Evolutionary conservation across 2,329 filamentous ascomycete species (phyloP).

Genomic region (Saccharata proteae): DNA sequence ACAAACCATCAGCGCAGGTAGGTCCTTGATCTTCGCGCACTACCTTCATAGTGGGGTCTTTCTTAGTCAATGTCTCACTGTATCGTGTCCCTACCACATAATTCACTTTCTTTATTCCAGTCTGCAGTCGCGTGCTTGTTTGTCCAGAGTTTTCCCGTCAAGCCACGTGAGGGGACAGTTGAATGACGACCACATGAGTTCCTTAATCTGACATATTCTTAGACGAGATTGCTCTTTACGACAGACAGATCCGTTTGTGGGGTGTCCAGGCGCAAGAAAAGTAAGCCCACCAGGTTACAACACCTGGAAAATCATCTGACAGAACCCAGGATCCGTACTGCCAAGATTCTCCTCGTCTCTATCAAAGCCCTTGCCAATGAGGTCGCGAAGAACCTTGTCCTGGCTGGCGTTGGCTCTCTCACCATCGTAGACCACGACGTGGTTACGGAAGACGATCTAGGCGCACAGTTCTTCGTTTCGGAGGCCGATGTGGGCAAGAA

Average conservation of each 20-base stretch:
- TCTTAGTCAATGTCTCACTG: neutral
- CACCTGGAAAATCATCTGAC: conserved; percentile 7
- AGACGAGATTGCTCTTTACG: conserved; percentile 96
- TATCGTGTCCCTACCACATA: too few species aligned
- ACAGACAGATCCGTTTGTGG: conserved; percentile 95
- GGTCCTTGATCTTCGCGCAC: neutral
- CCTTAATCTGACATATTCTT: neutral
- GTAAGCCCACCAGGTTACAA: conserved; percentile 22
- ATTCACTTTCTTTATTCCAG: neutral
- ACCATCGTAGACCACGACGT: conserved; percentile 71
- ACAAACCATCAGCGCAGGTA: conserved; percentile 30
- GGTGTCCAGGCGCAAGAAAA: conserved; percentile 85
- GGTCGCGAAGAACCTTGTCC: conserved; percentile 91
- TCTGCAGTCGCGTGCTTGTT: neutral
- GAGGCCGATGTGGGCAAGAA: conserved; percentile 65
- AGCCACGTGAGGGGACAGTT: too few species aligned
- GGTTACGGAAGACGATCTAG: conserved; percentile 69
- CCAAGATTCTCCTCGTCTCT: conserved; percentile 80
- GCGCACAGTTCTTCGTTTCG: conserved; percentile 56
- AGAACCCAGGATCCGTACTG: conserved; percentile 61
- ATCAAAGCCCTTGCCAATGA: conserved; percentile 84
- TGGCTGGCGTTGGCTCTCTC: conserved; percentile 82
- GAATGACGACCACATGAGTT: neutral
- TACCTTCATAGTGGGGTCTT: neutral
- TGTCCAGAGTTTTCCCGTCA: neutral